A percentile compares a stretch with the other conserved stretches of the same genome.
Evolutionary conservation across 2,329 filamentous ascomycete genomes (phyloP).

Genomic region (Hortaea sp.): DNA sequence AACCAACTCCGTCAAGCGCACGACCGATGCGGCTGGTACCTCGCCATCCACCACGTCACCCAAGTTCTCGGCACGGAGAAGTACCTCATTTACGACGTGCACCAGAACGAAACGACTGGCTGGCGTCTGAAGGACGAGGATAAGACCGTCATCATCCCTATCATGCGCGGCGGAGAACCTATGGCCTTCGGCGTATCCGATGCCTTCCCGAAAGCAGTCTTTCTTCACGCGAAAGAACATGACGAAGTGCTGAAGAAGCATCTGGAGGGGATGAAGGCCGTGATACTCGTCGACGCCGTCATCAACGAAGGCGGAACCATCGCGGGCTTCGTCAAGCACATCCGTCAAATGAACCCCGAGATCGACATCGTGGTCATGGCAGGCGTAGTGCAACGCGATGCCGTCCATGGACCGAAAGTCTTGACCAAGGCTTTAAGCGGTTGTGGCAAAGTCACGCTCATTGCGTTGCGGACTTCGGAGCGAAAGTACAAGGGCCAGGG

Average conservation of each 20-base stretch:
- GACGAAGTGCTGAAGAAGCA: conserved; percentile 36
- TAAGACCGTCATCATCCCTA: conserved; percentile 43
- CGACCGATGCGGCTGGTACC: conserved; percentile 40
- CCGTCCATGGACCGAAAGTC: conserved; percentile 12
- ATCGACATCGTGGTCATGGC: conserved; percentile 46
- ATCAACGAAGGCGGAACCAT: conserved; percentile 48
- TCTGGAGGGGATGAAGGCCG: conserved; percentile 28
- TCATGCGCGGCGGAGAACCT: conserved; percentile 56
- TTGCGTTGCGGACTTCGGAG: conserved; percentile 46
- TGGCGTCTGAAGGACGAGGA: conserved; percentile 39
- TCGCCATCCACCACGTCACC: conserved; percentile 41
- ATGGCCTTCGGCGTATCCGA: conserved; percentile 51
- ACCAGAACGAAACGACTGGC: conserved; percentile 33
- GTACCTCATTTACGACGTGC: conserved; percentile 42
- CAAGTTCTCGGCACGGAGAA: conserved; percentile 42
- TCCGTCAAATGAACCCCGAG: conserved; percentile 31
- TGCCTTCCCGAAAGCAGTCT: conserved; percentile 42
- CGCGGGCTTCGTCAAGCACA: conserved; percentile 37
- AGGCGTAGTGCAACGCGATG: conserved; percentile 42
- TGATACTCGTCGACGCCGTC: conserved; percentile 52
- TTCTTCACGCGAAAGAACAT: conserved; percentile 37
- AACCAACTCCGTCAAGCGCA: conserved; percentile 42
- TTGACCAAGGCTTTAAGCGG: background rate
- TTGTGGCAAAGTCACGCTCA: conserved; percentile 23
- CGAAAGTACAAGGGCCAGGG: conserved; percentile 47